phyloP scores from a whole-genome alignment of 805 yeast species.

The Candida taoyuanica region DNA sequence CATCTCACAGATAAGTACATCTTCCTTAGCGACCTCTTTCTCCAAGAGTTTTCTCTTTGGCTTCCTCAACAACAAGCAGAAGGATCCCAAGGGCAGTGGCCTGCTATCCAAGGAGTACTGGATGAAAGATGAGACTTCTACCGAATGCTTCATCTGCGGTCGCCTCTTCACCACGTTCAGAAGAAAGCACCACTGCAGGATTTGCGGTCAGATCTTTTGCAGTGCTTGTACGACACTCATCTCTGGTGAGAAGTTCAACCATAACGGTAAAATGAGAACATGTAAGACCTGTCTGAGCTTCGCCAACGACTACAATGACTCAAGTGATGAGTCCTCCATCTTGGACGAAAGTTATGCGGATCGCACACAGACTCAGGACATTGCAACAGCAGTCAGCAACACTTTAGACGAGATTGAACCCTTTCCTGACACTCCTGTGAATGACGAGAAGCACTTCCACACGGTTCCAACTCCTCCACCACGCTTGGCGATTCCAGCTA shows the following conservation, averaged over 20 bases:
- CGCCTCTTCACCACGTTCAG: constrained; percentile 78
- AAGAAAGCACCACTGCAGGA: constrained; percentile 90
- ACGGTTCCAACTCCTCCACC: constrained; percentile 55
- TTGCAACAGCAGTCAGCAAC: constrained; percentile 4
- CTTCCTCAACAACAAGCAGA: constrained; percentile 32
- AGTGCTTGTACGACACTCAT: constrained; percentile 71
- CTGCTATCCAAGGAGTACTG: constrained; percentile 66
- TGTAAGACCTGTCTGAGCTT: constrained; percentile 67
- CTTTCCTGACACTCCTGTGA: constrained; percentile 17
- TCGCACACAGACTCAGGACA: constrained; percentile 17
- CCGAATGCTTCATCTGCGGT: constrained; percentile 82
- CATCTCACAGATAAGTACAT: constrained; percentile 33
- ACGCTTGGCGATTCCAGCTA: constrained; percentile 78
- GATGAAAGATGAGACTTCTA: constrained; percentile 93
- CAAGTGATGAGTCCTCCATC: constrained; percentile 59
- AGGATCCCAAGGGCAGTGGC: constrained; percentile 20
- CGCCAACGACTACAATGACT: constrained; percentile 63
- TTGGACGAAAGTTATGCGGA: constrained; percentile 32
- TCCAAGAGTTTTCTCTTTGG: constrained; percentile 40
- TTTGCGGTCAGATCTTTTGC: constrained; percentile 95
- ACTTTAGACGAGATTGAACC: constrained; percentile 18
- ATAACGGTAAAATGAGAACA: constrained; percentile 66
- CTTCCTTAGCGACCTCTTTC: constrained; percentile 38
- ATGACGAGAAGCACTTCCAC: constrained; percentile 18
- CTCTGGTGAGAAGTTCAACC: constrained; percentile 58